phyloP scores from a whole-genome alignment of 2,329 filamentous ascomycete genomes.

The Xylariomycetidae sp. region DNA sequence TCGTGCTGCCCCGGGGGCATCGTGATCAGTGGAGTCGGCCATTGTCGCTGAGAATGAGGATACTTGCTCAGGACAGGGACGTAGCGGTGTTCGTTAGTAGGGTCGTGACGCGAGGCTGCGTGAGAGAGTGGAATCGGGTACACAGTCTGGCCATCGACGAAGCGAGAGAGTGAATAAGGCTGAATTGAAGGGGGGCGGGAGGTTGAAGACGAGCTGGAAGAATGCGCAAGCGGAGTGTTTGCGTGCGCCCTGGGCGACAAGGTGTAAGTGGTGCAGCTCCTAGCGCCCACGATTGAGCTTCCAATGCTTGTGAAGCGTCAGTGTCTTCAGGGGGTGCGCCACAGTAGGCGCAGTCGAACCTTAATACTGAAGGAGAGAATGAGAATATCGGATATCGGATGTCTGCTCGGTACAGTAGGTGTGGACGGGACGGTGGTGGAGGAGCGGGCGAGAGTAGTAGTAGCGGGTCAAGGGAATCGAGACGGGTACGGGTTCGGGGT shows the following conservation, averaged over 20 bases:
- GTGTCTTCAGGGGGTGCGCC: too few relatives aligned
- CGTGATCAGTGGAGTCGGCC: neutral
- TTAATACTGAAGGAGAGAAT: too few relatives aligned
- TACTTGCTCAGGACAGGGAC: neutral
- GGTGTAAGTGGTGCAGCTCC: too few relatives aligned
- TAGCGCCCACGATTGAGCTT: too few relatives aligned
- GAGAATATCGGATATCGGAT: too few relatives aligned
- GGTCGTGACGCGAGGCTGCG: too few relatives aligned
- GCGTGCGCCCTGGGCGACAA: slow-evolving; percentile 7
- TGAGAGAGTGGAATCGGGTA: neutral
- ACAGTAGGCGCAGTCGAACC: too few relatives aligned
- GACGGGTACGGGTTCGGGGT: slow-evolving; percentile 14
- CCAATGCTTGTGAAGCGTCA: too few relatives aligned
- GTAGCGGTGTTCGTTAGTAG: too few relatives aligned
- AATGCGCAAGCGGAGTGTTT: neutral
- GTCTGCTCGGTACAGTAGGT: too few relatives aligned
- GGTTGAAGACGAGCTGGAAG: neutral
- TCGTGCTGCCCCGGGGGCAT: neutral
- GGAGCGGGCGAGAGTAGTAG: too few relatives aligned
- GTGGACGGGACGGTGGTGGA: too few relatives aligned
- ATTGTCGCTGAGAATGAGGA: neutral
- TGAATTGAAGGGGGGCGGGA: neutral
- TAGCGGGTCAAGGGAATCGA: neutral
- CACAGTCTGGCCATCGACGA: slow-evolving; percentile 4
- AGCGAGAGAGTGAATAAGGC: neutral